Evolutionary conservation across 352 stramenopile genomes (phyloP), one percentile per base, ranked within the genome.

Genomic region (Globisporangium parvum): DNA sequence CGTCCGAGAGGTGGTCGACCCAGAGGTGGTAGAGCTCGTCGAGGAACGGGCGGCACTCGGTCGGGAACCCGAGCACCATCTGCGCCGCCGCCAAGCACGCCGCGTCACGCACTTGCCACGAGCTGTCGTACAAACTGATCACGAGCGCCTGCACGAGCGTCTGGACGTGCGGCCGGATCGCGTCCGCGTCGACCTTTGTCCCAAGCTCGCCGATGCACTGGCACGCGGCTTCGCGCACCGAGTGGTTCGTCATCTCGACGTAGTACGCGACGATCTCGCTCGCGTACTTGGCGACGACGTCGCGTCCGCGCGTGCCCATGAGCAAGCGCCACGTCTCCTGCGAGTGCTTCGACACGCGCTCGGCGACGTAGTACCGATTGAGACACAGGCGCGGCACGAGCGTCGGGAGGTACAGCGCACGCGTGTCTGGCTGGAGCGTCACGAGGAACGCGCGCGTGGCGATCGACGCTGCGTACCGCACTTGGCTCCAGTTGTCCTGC

Each of bases 401-500:
- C n/a, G 84, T 56, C 1, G 75, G 74, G 12, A 90, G 67, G 56
- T 96, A 97, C 12, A 64, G 50, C 1, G 68, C 62, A 21, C 78
- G 80, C 2, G 69, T 59, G 6, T 86, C 56, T 5, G 66, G 45
- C 45, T 78, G 66, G 14, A 98, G 81, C 57, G 89, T 90, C 31
- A 74, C 21, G 24, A 97, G 66, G 63, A 98, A 97, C 6, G 79
- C 77, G 9, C 95, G 85, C 47, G 84, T 89, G 9, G 96, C 75
- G 39, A 98, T 96, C 41, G 78, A 97, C 0, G 91, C 95, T 3
- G 93, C 94, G 69, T 98, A 98, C 5, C 96, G 85, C 40, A 99
- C 96, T 66, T 99, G 95, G 60, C 87, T 97, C 96, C 96, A 99
- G 71, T 98, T 98, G 71, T 99, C 95, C 28, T 96, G 83, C 66